Base-by-base conservation (phyloP, 169 alveolate species). In the Cryptosporidium muris region DNA sequence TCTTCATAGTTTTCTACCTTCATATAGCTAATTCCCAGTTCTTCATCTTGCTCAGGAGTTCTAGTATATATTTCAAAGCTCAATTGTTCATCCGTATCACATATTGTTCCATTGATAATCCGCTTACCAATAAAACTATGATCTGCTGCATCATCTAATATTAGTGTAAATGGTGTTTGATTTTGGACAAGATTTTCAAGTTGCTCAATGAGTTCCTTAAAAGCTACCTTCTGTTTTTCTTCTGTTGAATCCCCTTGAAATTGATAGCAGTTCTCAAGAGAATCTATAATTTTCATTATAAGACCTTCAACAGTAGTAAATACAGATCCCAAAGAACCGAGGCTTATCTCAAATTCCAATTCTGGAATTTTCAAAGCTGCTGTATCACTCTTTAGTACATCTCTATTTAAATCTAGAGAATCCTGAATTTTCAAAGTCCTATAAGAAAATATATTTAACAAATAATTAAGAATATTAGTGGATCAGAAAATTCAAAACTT, bases 271-370 rank as follows among this genome's bases (percentile, higher is more conserved):
- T 89, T 91, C 58, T 92, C 94, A 66, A 95, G 65, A n/a, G 93
- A 82, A 56, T 93, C 95, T 8, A 89, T 92, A 34, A 94, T 89
- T 88, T 94, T 91, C 36, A 74, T 91, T 8, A 97, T 74, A 51
- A 97, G 65, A 5, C 99, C 99, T 82, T 98, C 99, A 60, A 98
- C 94, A 6, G 99, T 98, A 14, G 99, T 96, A 88, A 94, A 94
- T 51, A 93, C 90, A 40, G 97, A 94, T 25, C 98, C 98, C 43
- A 93, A 51, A 4, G 96, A 92, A 5, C 99, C 99, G 63, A 95
- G 94, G 43, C 91, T 91, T 80, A 96, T 91, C 64, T 93, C 97
- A 51, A 98, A 88, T 51, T 97, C 99, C 43, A 98, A 80, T 80
- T 96, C 97, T 3, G 98, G 98, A 45, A 98, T 95, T 2, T 64